phyloP scores from a whole-genome alignment of 2,329 filamentous ascomycete genomes.

The Botrytis pseudocinerea region DNA sequence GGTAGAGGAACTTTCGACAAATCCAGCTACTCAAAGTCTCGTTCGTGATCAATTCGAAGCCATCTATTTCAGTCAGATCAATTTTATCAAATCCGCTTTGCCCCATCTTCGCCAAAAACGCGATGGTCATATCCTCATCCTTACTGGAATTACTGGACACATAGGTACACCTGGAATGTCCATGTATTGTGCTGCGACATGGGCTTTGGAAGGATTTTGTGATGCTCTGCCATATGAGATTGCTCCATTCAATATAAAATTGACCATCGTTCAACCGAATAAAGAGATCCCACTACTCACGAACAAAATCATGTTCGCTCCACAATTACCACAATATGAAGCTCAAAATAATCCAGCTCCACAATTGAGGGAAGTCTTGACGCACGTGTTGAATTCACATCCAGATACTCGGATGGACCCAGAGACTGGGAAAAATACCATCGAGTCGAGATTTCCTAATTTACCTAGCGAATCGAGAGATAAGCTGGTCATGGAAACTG shows the following conservation, averaged over 20 bases:
- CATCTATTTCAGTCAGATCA: slow-evolving; percentile 94
- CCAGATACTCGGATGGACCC: slow-evolving; percentile 57
- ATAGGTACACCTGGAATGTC: slow-evolving; percentile 89
- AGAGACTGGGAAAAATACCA: slow-evolving; percentile 35
- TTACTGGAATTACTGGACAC: slow-evolving; percentile 88
- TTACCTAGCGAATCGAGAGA: slow-evolving; percentile 69
- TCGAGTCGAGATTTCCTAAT: slow-evolving; percentile 71
- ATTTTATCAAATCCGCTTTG: slow-evolving; percentile 87
- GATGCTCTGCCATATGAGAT: slow-evolving; percentile 95
- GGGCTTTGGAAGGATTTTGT: slow-evolving; percentile 94
- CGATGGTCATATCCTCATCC: slow-evolving; percentile 84
- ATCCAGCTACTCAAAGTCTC: slow-evolving; percentile 70
- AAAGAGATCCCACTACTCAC: slow-evolving; percentile 88
- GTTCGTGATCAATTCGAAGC: slow-evolving; percentile 90
- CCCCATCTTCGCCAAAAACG: slow-evolving; percentile 77
- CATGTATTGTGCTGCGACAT: slow-evolving; percentile 88
- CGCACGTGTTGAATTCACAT: slow-evolving; percentile 74
- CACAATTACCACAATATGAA: slow-evolving; percentile 70
- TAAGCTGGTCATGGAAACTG: slow-evolving; percentile 79
- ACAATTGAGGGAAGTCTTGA: slow-evolving; percentile 78
- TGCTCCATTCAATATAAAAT: slow-evolving; percentile 92
- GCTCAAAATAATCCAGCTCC: slow-evolving; percentile 73
- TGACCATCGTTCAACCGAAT: slow-evolving; percentile 93
- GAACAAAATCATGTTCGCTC: slow-evolving; percentile 82
- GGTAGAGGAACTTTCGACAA: slow-evolving; percentile 83